Base-by-base conservation (phyloP, 164 flowering plant species). In the Tinospora cordifolia region DNA sequence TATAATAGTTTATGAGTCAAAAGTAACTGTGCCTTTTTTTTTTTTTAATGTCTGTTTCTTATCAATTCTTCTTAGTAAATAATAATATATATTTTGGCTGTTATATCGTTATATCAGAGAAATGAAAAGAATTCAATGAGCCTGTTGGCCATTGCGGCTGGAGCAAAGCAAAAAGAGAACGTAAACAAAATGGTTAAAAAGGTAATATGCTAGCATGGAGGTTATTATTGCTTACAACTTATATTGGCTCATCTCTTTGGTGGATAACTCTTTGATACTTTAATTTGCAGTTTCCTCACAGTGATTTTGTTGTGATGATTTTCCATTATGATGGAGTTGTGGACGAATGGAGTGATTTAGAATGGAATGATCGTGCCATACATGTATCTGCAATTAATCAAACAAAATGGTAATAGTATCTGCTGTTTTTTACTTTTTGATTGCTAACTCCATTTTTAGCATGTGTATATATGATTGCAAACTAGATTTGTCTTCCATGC, bases 321-420 rank as follows among this genome's bases (percentile, higher is more conserved):
- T 91, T 91, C 75, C 97, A 91, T 78, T 91, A 93, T 69, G 98
- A 93, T 78, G 93, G 91, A 39, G 46, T 73, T 72, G 89, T 88
- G 71, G 89, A 88, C 77, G 83, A 84, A 67, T 93, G 98, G 98
- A 80, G 69, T 15, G 83, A 86, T 65, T 79, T 88, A 0, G 81
- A 72, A 38, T 91, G 98, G 98, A 78, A 78, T 70, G 69, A 78
- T 60, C 75, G 69, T 22, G 97, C 81, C 71, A 81, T 93, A 71
- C 98, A 91, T 73, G 82, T 93, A 0, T 84, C 90, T 69, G 96
- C 86, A 1, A 51, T 74, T 46, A 87, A 87, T 76, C 98, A 93
- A 83, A 90, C 98, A 44, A 93, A 93, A 85, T 90, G 96, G 98
- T 88, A 76, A 51, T 11, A 59, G 24, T 13, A 8, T 10, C 17